Base-by-base conservation (phyloP, 257 asterid genomes). In the Solanum rostratum region DNA sequence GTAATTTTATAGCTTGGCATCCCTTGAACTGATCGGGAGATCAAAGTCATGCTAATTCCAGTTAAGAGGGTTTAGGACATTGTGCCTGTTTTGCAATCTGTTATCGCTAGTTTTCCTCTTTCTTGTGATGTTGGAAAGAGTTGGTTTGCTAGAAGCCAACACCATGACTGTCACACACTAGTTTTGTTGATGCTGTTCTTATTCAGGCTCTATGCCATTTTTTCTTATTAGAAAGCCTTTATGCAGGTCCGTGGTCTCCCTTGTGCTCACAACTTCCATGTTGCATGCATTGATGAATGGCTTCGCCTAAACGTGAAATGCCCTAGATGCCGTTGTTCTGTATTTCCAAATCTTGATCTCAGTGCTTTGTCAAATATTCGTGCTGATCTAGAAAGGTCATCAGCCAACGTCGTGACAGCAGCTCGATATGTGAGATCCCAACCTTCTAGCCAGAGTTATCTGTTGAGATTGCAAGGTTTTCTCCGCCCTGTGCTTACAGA, bases 271-370 rank as follows among this genome's bases (percentile, higher is more conserved):
- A 96, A 96, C 84, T 96, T 96, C 87, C 99, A 96, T 9, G 98
- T 92, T 79, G 99, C 92, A 88, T 96, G 98, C 91, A 96, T 96
- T 18, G 99, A 96, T 33, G 97, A 94, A 90, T 96, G 99, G 98
- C 99, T 96, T 39, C 90, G 98, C 60, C 87, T 96, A 59, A 95
- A 95, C 50, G 97, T 93, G 80, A 95, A 96, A 87, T 96, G 99
- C 89, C 99, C 99, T 2, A 91, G 99, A 85, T 96, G 99, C 84
- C 98, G 99, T 20, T 93, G 98, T 79, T 96, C 98, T 3, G 98
- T 96, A 24, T 96, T 96, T 85, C 99, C 99, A 39, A 95, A 96
- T 88, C 97, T 96, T 24, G 98, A 96, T 86, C 91, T 96, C 33
- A 93, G 98, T 59, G 99, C 99, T n/a, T 71, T 95, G 57, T 92